Evolutionary conservation across 176 grass and related monocot species (phyloP).

Genomic region (Raddia guianensis): DNA sequence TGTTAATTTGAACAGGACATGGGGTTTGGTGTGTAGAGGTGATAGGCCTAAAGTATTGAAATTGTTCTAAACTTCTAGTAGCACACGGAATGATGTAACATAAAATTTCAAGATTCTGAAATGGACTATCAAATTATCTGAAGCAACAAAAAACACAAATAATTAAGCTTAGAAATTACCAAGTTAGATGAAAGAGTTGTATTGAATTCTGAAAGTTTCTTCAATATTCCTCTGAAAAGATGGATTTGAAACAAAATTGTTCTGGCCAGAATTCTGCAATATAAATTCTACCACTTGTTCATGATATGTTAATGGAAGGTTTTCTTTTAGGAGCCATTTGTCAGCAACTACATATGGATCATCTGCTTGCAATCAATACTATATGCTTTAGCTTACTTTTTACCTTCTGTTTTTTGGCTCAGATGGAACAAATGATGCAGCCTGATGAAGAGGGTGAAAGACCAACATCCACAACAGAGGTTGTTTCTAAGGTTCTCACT

Average conservation of each 20-base stretch:
- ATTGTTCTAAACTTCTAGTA: conserved; percentile 12
- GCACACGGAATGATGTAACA: conserved; percentile 7
- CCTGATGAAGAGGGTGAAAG: too few relatives aligned
- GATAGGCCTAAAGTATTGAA: conserved; percentile 3
- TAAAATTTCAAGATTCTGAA: neutral
- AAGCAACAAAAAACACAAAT: conserved; percentile 7
- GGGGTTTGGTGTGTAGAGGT: neutral
- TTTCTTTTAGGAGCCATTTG: conserved; percentile 96
- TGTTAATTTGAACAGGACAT: neutral
- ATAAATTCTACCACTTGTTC: conserved; percentile 99
- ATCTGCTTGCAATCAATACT: conserved; percentile 53
- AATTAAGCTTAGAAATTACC: conserved; percentile 60
- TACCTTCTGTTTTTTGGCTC: too few relatives aligned
- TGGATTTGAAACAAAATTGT: conserved; percentile 75
- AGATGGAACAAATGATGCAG: too few relatives aligned
- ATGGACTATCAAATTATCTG: conserved; percentile 18
- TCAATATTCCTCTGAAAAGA: conserved; percentile 87
- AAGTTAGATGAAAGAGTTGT: conserved; percentile 54
- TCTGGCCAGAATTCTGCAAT: conserved; percentile 91
- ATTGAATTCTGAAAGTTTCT: conserved; percentile 91
- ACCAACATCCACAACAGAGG: too few relatives aligned
- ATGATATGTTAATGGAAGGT: conserved; percentile 81
- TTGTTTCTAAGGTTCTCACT: too few relatives aligned
- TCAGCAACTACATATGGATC: conserved; percentile 87
- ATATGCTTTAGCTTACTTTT: too few relatives aligned